phyloP scores from a whole-genome alignment of 441 rosid species.

The Macaranga tanarius region DNA sequence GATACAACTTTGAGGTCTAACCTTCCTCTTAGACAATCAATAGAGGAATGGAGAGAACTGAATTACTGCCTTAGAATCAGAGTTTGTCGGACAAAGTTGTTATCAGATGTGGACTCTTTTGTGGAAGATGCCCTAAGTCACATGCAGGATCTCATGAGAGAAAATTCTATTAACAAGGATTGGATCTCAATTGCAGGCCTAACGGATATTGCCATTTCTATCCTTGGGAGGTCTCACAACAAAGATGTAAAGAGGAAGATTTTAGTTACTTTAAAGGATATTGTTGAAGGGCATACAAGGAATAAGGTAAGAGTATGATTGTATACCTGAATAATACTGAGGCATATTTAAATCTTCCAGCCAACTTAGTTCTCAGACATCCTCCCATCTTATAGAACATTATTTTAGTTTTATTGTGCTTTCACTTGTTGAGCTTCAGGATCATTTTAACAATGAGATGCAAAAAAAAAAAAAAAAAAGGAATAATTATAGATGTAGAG shows the following conservation, averaged over 20 bases:
- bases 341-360: neutral
- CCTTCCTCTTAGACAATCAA: constrained; percentile 54
- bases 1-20: constrained; percentile 60
- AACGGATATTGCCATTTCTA: constrained; percentile 40
- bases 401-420: neutral
- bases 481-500: neutral
- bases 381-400: neutral
- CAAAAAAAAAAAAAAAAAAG: no score
- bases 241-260: constrained; percentile 51
- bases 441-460: no score
- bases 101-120: constrained; percentile 38
- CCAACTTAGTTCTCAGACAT: constrained; percentile 3
- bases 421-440: neutral
- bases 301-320: constrained; percentile 43
- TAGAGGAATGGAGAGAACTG: constrained; percentile 73
- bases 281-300: constrained; percentile 54
- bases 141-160: constrained; percentile 58
- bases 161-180: constrained; percentile 56
- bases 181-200: constrained; percentile 65
- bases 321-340: neutral
- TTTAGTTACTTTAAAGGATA: constrained; percentile 45
- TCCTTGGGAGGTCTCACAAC: constrained; percentile 48
- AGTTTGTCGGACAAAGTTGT: constrained; percentile 46
- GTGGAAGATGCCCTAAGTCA: constrained; percentile 49
- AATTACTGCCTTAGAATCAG: constrained; percentile 63